Base-by-base conservation (phyloP, 2,329 filamentous ascomycete genomes). In the Fusarium duplospermum region DNA sequence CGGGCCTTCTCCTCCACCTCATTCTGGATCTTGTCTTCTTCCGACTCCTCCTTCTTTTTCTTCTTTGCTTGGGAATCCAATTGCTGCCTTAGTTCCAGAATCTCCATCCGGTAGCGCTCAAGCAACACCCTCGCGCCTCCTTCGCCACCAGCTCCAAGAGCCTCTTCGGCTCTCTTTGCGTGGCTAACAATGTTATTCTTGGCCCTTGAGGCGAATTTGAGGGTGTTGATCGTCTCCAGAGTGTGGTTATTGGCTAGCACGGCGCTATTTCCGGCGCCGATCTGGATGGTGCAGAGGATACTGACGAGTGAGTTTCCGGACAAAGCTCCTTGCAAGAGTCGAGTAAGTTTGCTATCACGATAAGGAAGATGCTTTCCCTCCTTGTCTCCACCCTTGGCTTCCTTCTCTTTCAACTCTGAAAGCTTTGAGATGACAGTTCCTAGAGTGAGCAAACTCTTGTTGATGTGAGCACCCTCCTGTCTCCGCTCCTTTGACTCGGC, bases 131-230 rank as follows among this genome's bases (percentile, higher is more conserved):
- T 90, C 54, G 94, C 95, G 29, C 93, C 93, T 13, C 94, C 93
- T 83, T 98, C 96, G n/a, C 92, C 92, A 42, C 93, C 92, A 45
- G 89, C 88, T 27, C 93, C 93, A 27, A 96, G 86, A 4, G 96
- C 95, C 82, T 98, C 96, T 76, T 97, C 94, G 8, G 96, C 96
- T 80, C 92, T 93, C 87, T 98, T 98, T 36, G 96, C 96, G 83
- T 98, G 95, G 77, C 95, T 98, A 80, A 98, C 93, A 79, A 99
- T 98, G 81, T 93, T 99, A 84, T 99, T 99, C 87, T 98, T 98
- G 52, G 96, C 96, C 78, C 96, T 90, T 13, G 95, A 96, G 2
- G 96, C 96, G 80, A 99, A 99, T 79, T 98, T 99, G 70, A 99
- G 87, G 0, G 96, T 99, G 81, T 98, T 99, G 64, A 99, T 85